Evolutionary conservation across 2,329 filamentous ascomycete genomes (phyloP).

Genomic region (Nemania diffusa): DNA sequence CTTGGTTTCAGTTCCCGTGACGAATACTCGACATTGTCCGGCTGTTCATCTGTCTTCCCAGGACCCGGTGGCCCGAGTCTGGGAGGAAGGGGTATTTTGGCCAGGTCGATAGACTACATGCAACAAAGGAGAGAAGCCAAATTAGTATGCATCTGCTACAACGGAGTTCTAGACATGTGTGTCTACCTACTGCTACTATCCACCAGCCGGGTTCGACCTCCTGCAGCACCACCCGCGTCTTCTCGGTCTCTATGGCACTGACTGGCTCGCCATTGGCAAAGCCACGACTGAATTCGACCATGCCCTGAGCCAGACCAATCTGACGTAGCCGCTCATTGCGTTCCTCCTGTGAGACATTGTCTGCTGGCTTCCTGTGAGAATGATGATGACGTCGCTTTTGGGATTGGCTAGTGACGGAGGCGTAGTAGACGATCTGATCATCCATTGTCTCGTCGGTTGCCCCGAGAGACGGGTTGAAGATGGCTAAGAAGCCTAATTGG

Average conservation of each 20-base stretch:
- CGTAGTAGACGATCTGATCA: conserved; percentile 94
- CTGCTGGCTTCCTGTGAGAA: conserved; percentile 55
- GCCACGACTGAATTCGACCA: conserved; percentile 90
- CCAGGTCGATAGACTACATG: conserved; percentile 80
- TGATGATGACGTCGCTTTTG: conserved; percentile 57
- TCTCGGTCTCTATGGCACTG: conserved; percentile 91
- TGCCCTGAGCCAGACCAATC: conserved; percentile 95
- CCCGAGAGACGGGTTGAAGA: conserved; percentile 85
- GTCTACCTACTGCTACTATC: conserved; percentile 80
- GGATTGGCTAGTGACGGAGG: conserved; percentile 65
- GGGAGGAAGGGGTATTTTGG: conserved; percentile 72
- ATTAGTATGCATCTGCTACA: conserved; percentile 26
- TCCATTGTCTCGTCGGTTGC: conserved; percentile 74
- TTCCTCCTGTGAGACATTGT: conserved; percentile 67
- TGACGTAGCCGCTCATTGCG: conserved; percentile 89
- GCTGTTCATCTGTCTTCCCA: conserved; percentile 52
- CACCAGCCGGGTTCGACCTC: conserved; percentile 95
- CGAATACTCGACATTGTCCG: conserved; percentile 78
- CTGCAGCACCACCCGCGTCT: conserved; percentile 82
- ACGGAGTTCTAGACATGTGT: background rate
- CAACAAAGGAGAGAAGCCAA: background rate
- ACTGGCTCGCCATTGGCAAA: conserved; percentile 83
- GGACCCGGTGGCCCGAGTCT: conserved; percentile 55
- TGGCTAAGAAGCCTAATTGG: conserved; percentile 88
- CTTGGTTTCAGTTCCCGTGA: conserved; percentile 89